Base-by-base conservation (phyloP, 768 basidiomycete species). In the Amanita molliuscula region DNA sequence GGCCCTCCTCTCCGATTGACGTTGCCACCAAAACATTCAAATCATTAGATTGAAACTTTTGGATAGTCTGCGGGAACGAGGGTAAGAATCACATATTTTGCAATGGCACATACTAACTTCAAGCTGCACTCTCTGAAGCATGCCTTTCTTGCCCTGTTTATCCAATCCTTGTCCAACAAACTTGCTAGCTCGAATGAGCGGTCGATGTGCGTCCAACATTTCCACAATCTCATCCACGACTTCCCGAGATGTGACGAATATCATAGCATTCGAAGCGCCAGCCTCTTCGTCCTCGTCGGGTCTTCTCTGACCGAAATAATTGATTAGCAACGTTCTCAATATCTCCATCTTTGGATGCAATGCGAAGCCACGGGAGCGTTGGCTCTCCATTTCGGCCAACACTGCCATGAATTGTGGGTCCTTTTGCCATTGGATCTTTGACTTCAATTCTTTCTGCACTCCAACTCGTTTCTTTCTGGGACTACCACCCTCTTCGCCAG, bases 1-100 rank as follows among this genome's bases (percentile, higher is more conserved):
- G 73, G 51, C 96, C 96, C 65, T 99, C 96, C 67, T 99, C 96
- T 18, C 96, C 96, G 48, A 99, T 91, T 3, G 88, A 95, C 4
- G 96, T 98, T 1, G 94, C 87, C 6, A 99, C 95, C 9, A 99
- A 70, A 33, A 96, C 82, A 57, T 99, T 99, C 63, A 79, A 91
- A 52, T 82, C 82, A 9, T 91, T 92, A 3, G 67, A 69, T 62
- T 93, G 93, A 72, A 99, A 98, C 54, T 79, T 78, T 52, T 81
- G 70, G 59, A 99, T 89, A 28, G 89, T 76, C 93, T 97, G 2
- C 51, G 9, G 29, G 15, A 55, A 46, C 46, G 40, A 55, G 8
- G 26, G 56, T 42, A 25, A 52, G 50, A 44, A 48, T 41, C n/a
- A 36, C 41, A 23, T n/a, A 52, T 41, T 29, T 13, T 46, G 15